Conservation (phyloP, 2,329 filamentous ascomycete species). For the Colletotrichum gigasporum region DNA sequence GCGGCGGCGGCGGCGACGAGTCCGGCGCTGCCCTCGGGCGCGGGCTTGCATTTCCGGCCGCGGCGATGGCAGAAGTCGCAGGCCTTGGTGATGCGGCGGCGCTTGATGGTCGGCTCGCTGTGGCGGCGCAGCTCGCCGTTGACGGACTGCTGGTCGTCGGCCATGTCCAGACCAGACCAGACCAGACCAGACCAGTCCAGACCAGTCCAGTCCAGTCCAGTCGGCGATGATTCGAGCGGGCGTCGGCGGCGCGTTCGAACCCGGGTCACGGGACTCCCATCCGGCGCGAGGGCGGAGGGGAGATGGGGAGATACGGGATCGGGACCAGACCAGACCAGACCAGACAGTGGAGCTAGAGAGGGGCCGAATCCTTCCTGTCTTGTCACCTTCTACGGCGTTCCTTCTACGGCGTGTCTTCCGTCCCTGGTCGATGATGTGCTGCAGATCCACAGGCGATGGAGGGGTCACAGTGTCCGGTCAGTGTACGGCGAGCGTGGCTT, state of each 20-base stretch:
- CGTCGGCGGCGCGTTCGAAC: conserved; percentile 16
- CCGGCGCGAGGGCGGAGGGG: neutral
- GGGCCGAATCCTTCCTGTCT: conserved; percentile 1
- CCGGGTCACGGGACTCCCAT: conserved; percentile 25
- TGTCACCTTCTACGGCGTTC: neutral
- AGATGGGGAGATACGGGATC: neutral
- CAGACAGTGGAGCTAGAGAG: too few relatives aligned
- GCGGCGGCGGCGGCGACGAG: neutral
- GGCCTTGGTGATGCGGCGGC: conserved; percentile 33
- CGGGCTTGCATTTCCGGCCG: conserved; percentile 34
- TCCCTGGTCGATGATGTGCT: conserved; percentile 18
- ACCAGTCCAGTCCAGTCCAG: too few relatives aligned
- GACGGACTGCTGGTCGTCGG: neutral
- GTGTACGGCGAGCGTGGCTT: too few relatives aligned
- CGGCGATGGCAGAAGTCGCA: conserved; percentile 33
- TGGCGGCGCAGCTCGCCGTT: conserved; percentile 9
- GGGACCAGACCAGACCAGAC: too few relatives aligned
- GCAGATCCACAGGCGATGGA: conserved; percentile 20
- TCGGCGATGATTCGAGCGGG: conserved; percentile 6
- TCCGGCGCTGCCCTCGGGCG: conserved; percentile 4
- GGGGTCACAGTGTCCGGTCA: neutral
- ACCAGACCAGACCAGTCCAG: too few relatives aligned
- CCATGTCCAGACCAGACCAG: too few relatives aligned
- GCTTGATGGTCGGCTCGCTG: conserved; percentile 26
- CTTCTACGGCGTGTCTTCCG: neutral